Evolutionary conservation across 129 eudicot species (phyloP).

Genomic region (Scalesia atractyloides): DNA sequence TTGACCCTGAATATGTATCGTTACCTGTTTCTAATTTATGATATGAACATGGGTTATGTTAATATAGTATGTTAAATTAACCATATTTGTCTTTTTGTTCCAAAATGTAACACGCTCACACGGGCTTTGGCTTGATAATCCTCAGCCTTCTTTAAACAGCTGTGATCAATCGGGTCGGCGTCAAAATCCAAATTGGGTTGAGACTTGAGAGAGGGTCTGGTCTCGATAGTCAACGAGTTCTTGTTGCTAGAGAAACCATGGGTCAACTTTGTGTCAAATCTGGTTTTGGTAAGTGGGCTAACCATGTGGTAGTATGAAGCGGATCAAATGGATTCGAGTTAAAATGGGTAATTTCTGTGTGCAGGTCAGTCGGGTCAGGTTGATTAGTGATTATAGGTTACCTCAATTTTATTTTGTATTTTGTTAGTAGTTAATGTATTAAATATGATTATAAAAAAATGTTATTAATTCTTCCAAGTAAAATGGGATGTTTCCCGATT

Average conservation of each 20-base stretch:
- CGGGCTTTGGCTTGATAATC: neutral
- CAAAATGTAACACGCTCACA: neutral
- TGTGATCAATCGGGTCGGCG: neutral
- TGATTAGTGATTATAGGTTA: neutral
- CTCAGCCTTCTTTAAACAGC: neutral
- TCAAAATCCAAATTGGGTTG: no score
- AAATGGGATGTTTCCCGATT: no score
- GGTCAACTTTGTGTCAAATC: constrained; percentile 75
- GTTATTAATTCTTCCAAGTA: no score
- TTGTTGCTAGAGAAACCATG: constrained; percentile 78
- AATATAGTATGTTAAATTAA: neutral
- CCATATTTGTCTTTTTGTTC: neutral
- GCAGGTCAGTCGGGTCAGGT: neutral
- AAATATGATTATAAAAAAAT: no score
- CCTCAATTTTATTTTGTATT: no score
- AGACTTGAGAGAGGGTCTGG: constrained; percentile 37
- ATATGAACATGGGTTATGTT: neutral
- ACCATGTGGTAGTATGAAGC: constrained; percentile 76
- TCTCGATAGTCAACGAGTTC: constrained; percentile 70
- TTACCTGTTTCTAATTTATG: neutral
- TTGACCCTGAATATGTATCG: neutral
- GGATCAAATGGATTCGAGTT: constrained; percentile 17
- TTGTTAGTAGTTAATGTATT: neutral
- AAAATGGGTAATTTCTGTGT: neutral
- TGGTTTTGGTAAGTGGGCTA: constrained; percentile 67